phyloP scores from a whole-genome alignment of 331 rosid species.

The Malus hybrid region DNA sequence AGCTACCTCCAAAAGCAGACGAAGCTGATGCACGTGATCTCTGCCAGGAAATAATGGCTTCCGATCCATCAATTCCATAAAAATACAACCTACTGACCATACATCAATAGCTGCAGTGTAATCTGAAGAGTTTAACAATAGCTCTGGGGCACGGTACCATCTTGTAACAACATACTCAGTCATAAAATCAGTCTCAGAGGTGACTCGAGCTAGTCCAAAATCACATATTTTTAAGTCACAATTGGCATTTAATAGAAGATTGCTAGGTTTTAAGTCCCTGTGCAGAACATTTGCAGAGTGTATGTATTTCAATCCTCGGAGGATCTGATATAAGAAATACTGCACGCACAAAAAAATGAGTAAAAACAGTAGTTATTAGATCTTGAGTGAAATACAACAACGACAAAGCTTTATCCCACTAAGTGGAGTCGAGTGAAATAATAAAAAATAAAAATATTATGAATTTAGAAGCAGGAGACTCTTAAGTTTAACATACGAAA shows the following conservation, averaged over 20 bases:
- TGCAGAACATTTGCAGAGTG: conserved; percentile 99
- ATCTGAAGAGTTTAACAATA: conserved; percentile 87
- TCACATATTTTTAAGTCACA: conserved; percentile 98
- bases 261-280: conserved; percentile 97
- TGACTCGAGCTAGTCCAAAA: conserved; percentile 98
- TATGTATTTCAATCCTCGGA: conserved; percentile 97
- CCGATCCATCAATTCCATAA: conserved; percentile 98
- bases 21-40: conserved; percentile 96
- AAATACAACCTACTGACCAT: conserved; percentile 98
- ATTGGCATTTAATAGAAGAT: conserved; percentile 93
- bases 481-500: not conserved
- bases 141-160: conserved; percentile 99
- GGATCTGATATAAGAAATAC: conserved; percentile 97
- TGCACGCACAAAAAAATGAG: conserved; percentile 23
- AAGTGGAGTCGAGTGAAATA: too few species aligned
- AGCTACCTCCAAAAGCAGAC: conserved; percentile 91
- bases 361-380: not conserved
- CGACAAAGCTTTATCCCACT: too few species aligned
- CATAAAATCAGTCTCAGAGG: conserved; percentile 99
- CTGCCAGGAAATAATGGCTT: conserved; percentile 97
- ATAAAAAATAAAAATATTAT: not conserved
- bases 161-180: conserved; percentile 98
- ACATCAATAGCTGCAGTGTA: conserved; percentile 99
- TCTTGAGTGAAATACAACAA: not conserved
- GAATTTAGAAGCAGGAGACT: not conserved